phyloP scores from a whole-genome alignment of 371 early-diverging fungal genomes.

The Mucor irregularis region DNA sequence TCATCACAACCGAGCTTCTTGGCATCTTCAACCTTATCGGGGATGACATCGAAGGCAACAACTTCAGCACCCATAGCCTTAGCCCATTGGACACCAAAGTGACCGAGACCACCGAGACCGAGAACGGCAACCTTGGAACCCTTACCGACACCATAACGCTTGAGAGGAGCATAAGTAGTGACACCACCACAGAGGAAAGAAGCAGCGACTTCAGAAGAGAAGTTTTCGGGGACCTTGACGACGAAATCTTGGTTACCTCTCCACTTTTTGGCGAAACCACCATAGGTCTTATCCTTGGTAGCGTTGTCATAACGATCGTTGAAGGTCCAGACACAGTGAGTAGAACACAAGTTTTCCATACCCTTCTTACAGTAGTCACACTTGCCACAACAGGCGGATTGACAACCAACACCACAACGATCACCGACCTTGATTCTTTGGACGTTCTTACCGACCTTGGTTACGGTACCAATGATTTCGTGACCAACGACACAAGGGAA shows the following conservation, averaged over 20 bases:
- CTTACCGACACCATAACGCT: constrained; percentile 43
- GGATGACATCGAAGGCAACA: constrained; percentile 66
- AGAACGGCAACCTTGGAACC: constrained; percentile 68
- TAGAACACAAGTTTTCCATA: constrained; percentile 39
- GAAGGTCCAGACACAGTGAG: constrained; percentile 56
- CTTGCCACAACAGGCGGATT: constrained; percentile 48
- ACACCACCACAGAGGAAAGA: constrained; percentile 52
- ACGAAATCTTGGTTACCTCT: constrained; percentile 54
- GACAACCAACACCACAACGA: constrained; percentile 70
- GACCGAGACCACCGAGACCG: constrained; percentile 80
- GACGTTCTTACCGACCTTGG: constrained; percentile 52
- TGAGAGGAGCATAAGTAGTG: constrained; percentile 63
- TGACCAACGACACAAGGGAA: constrained; percentile 69
- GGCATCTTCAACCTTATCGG: constrained; percentile 67
- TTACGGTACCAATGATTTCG: constrained; percentile 62
- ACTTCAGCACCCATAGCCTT: constrained; percentile 66
- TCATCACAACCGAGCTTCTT: constrained; percentile 66
- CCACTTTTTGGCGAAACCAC: constrained; percentile 66
- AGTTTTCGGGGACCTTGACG: constrained; percentile 57
- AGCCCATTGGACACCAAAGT: constrained; percentile 65
- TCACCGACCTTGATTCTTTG: constrained; percentile 59
- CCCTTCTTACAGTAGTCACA: constrained; percentile 33
- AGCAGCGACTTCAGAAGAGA: constrained; percentile 54
- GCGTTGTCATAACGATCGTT: constrained; percentile 62
- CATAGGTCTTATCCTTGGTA: constrained; percentile 57